A percentile compares a stretch with the other conserved stretches of the same genome.
Conservation (phyloP, 75 land plant species). For the Selaginella tamariscina region DNA sequence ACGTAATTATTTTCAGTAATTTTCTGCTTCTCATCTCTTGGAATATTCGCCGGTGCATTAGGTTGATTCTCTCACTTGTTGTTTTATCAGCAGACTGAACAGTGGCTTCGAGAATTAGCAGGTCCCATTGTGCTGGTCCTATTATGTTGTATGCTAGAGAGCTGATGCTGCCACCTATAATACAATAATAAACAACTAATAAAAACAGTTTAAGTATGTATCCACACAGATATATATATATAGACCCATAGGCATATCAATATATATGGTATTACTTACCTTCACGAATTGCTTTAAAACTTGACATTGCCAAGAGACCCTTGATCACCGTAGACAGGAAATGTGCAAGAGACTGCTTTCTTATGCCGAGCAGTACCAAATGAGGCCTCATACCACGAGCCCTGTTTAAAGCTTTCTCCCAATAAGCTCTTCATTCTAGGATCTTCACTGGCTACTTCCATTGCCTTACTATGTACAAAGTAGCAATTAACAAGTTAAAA, state of each 20-base stretch:
- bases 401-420: not conserved
- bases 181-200: not conserved
- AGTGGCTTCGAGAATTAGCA: not conserved
- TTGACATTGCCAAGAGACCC: not conserved
- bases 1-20: not conserved
- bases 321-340: not conserved
- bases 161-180: not conserved
- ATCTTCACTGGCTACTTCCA: not conserved
- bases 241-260: too few relatives aligned
- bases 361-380: not conserved
- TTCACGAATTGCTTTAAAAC: not conserved
- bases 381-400: conserved; percentile 2
- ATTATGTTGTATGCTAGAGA: not conserved
- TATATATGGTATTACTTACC: not conserved
- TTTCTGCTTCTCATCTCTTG: not conserved
- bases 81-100: not conserved
- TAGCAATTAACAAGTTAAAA: not conserved
- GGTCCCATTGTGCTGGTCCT: not conserved
- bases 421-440: not conserved
- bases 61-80: not conserved
- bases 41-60: not conserved
- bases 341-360: not conserved
- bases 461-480: not conserved
- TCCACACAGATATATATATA: not conserved
- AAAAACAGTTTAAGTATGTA: not conserved